Percentiles rank a stretch among this genome's conserved stretches.
Conservation (phyloP, 2,329 filamentous ascomycete genomes). For the Aspergillus vadensis region DNA sequence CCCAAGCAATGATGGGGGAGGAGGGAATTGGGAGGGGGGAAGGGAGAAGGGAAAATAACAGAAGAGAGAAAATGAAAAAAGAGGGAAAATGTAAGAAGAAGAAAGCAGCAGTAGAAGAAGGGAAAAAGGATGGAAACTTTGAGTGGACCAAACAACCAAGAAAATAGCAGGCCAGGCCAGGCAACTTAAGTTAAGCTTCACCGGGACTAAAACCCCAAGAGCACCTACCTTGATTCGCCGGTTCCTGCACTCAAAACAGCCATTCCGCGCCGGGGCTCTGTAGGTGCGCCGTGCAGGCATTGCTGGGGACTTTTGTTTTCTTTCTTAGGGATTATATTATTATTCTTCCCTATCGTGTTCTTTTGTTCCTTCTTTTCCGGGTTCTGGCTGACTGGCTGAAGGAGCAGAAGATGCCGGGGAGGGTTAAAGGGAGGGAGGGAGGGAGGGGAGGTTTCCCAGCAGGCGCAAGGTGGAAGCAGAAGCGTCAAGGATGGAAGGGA, state of each 20-base stretch:
- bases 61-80: not conserved
- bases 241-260: slow-evolving; percentile 23
- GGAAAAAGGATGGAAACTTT: not conserved
- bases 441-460: not conserved
- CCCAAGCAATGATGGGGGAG: not conserved
- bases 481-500: not conserved
- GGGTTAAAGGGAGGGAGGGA: not conserved
- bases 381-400: no score
- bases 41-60: not conserved
- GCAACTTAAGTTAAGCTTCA: slow-evolving; percentile 4
- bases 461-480: not conserved
- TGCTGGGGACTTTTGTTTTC: slow-evolving; percentile 1
- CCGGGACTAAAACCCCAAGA: not conserved
- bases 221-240: slow-evolving; percentile 26
- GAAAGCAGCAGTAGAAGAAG: no score
- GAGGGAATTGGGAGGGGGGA: not conserved
- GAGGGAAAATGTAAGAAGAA: not conserved
- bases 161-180: slow-evolving; percentile 2
- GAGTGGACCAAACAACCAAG: not conserved
- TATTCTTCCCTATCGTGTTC: no score
- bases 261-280: slow-evolving; percentile 20
- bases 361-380: no score
- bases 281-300: slow-evolving; percentile 23
- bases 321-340: not conserved
- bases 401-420: not conserved